A percentile compares a stretch with the other conserved stretches of the same genome.
Conservation (phyloP, 768 basidiomycete genomes). For the Hygrophorus pudorinus region DNA sequence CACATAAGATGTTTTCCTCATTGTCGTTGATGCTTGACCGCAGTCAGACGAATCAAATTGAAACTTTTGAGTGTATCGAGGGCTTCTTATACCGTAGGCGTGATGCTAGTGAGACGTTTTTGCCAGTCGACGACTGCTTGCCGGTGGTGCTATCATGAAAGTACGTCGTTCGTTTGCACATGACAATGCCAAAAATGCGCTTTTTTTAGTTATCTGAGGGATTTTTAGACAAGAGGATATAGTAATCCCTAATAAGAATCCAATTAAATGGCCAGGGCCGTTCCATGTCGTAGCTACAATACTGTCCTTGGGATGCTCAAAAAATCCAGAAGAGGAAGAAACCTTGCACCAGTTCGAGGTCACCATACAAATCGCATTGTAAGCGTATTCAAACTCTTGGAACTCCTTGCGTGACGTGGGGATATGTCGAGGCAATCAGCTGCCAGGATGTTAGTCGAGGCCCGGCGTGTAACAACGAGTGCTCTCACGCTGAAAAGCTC, state of each 20-base stretch:
- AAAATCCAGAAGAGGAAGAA: not conserved
- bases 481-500: constrained; percentile 46
- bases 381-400: constrained; percentile 17
- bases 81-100: too few species aligned
- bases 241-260: too few species aligned
- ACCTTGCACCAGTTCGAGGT: not conserved
- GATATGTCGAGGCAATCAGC: constrained; percentile 44
- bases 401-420: constrained; percentile 59
- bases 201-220: too few species aligned
- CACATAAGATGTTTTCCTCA: constrained; percentile 65
- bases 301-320: too few species aligned
- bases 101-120: too few species aligned
- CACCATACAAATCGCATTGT: not conserved
- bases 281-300: too few species aligned
- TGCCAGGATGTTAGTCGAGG: constrained; percentile 1
- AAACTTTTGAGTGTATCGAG: too few species aligned
- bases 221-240: too few species aligned
- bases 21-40: constrained; percentile 13
- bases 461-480: constrained; percentile 11
- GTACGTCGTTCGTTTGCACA: not conserved
- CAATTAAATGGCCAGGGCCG: too few species aligned
- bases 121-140: too few species aligned
- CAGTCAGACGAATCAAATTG: too few species aligned
- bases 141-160: not conserved
- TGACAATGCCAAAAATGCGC: too few species aligned